Percentiles rank a stretch among this genome's conserved stretches.
phyloP scores from a whole-genome alignment of 352 stramenopile genomes.

The Globisporangium paddicum region DNA sequence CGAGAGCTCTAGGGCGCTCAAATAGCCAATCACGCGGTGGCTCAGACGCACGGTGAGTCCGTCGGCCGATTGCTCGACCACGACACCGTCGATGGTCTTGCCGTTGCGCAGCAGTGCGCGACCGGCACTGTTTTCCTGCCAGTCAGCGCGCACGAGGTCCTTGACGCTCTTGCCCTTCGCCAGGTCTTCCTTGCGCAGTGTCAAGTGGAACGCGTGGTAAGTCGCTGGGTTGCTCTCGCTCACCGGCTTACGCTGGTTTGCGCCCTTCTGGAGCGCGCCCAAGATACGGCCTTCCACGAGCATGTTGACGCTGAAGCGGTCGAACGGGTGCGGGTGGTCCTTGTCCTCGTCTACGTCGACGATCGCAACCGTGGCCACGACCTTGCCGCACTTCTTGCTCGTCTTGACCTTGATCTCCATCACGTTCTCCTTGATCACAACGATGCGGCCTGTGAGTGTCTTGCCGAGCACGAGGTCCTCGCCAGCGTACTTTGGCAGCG shows the following conservation, averaged over 20 bases:
- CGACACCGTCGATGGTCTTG: slow-evolving; percentile 57
- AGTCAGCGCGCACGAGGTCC: slow-evolving; percentile 66
- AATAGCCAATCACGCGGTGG: slow-evolving; percentile 60
- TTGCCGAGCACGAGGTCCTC: slow-evolving; percentile 61
- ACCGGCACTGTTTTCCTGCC: slow-evolving; percentile 62
- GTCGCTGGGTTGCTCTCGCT: slow-evolving; percentile 68
- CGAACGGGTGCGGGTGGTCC: slow-evolving; percentile 69
- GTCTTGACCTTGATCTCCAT: slow-evolving; percentile 85
- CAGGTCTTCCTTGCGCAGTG: slow-evolving; percentile 55
- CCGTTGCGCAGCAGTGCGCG: slow-evolving; percentile 59
- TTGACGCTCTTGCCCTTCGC: slow-evolving; percentile 26
- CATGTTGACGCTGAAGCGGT: slow-evolving; percentile 73
- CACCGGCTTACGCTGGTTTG: slow-evolving; percentile 85
- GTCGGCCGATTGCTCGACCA: slow-evolving; percentile 58
- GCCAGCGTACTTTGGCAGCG: slow-evolving; percentile 64
- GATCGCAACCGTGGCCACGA: slow-evolving; percentile 72
- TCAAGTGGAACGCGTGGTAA: slow-evolving; percentile 70
- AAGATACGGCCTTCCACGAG: slow-evolving; percentile 66
- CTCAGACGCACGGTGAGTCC: slow-evolving; percentile 64
- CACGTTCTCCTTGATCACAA: slow-evolving; percentile 70
- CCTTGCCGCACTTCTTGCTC: slow-evolving; percentile 69
- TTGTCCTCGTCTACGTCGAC: slow-evolving; percentile 69
- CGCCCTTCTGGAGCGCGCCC: slow-evolving; percentile 60
- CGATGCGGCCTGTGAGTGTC: slow-evolving; percentile 62
- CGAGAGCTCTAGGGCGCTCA: slow-evolving; percentile 66